Percentiles rank a stretch among this genome's conserved stretches.
Conservation (phyloP, 2,329 filamentous ascomycete species). For the Arachnomyces sp. region DNA sequence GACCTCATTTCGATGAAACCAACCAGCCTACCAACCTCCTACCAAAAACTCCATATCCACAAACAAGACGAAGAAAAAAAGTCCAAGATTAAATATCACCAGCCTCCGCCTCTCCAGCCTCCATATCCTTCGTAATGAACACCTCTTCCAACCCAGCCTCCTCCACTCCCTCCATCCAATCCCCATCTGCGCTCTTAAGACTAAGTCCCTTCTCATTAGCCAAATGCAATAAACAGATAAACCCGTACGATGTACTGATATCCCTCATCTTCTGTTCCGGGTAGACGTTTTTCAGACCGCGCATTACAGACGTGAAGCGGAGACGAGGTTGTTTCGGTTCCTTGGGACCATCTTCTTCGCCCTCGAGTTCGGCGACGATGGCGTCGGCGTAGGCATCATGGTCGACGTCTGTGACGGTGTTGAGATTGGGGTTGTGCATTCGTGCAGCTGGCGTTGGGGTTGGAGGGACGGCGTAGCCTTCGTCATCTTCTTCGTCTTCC, state of each 20-base stretch:
- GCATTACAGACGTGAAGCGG: constrained; percentile 89
- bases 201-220: constrained; percentile 87
- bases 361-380: constrained; percentile 18
- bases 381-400: no score
- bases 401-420: no score
- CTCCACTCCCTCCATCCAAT: constrained; percentile 12
- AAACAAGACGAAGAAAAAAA: neutral
- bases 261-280: constrained; percentile 79
- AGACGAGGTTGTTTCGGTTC: constrained; percentile 46
- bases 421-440: no score
- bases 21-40: no score
- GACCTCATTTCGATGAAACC: no score
- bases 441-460: no score
- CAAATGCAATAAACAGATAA: constrained; percentile 84
- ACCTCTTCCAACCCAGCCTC: constrained; percentile 37
- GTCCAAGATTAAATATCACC: neutral
- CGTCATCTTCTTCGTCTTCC: constrained; percentile 8
- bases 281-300: constrained; percentile 77
- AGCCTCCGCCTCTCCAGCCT: constrained; percentile 18
- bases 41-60: neutral
- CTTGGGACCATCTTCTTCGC: constrained; percentile 21
- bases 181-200: constrained; percentile 55
- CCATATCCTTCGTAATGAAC: constrained; percentile 32
- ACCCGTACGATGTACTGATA: constrained; percentile 88
- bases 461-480: no score